These are phyloP conservation scores for Cercospora beticola DNA, from an alignment of 2,329 filamentous ascomycete species.

Conservation along the genomic window DNA sequence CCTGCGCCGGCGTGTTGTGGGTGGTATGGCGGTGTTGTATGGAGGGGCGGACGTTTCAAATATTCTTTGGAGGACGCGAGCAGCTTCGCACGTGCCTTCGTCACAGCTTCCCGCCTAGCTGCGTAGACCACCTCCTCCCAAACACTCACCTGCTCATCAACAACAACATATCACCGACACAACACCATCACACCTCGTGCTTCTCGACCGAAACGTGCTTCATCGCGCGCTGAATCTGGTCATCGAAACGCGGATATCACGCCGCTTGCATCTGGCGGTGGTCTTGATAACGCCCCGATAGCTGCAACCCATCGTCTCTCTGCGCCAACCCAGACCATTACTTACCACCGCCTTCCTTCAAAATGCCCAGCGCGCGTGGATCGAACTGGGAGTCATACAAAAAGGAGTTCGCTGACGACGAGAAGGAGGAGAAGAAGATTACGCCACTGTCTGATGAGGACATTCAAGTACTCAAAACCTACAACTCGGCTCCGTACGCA, in stretches of 20 bases:
- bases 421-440: conserved; percentile 99
- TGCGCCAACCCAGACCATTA: background rate
- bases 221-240: background rate
- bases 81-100: background rate
- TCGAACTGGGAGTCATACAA: conserved; percentile 91
- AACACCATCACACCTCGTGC: background rate
- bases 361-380: conserved; percentile 91
- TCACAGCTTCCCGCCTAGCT: background rate
- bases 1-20: background rate
- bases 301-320: background rate
- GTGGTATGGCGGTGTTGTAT: background rate
- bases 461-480: conserved; percentile 98
- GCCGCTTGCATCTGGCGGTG: background rate
- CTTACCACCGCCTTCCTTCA: conserved; percentile 23
- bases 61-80: background rate
- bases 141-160: background rate
- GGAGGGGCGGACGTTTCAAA: background rate
- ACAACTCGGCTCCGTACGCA: conserved; percentile 94
- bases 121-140: background rate
- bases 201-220: background rate
- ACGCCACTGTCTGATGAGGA: conserved; percentile 97
- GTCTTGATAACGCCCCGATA: background rate
- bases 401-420: conserved; percentile 95
- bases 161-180: background rate
- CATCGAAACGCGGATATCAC: background rate